Evolutionary conservation across 108 stramenopile species (phyloP).

Genomic region (Epithemia pelagica): DNA sequence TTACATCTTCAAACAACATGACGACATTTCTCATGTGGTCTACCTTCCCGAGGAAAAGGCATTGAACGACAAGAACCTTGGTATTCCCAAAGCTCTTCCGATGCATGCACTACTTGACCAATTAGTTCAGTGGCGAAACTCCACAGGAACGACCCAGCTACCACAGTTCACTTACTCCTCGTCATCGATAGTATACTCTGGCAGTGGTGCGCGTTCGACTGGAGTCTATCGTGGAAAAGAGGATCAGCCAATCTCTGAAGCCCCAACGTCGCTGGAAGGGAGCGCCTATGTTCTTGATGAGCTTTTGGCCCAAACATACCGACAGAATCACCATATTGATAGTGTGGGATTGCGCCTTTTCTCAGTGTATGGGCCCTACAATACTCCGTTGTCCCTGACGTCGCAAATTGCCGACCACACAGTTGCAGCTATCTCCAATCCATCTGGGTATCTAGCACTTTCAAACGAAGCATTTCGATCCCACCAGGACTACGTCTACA

Average conservation of each 20-base stretch:
- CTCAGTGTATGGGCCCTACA: slow-evolving; percentile 84
- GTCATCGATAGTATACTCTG: neutral
- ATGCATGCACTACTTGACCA: slow-evolving; percentile 79
- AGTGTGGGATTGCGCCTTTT: slow-evolving; percentile 80
- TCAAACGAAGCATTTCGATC: slow-evolving; percentile 12
- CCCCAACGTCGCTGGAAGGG: slow-evolving; percentile 57
- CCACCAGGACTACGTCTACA: slow-evolving; percentile 61
- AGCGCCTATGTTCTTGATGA: slow-evolving; percentile 76
- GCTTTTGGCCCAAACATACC: slow-evolving; percentile 62
- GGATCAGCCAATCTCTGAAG: slow-evolving; percentile 44
- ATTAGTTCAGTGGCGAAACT: slow-evolving; percentile 19
- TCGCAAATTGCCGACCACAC: slow-evolving; percentile 77
- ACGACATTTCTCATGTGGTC: slow-evolving; percentile 77
- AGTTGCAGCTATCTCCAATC: slow-evolving; percentile 20
- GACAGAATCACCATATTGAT: slow-evolving; percentile 60
- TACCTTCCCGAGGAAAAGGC: slow-evolving; percentile 54
- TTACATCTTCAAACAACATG: slow-evolving; percentile 58
- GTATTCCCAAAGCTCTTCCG: slow-evolving; percentile 47
- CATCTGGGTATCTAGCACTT: neutral
- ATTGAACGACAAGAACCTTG: slow-evolving; percentile 5
- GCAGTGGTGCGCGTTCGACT: slow-evolving; percentile 24
- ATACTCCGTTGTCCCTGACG: slow-evolving; percentile 55
- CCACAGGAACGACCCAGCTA: slow-evolving; percentile 17
- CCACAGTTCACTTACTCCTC: slow-evolving; percentile 55
- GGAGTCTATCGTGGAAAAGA: slow-evolving; percentile 52